Conservation (phyloP, 805 yeast genomes). For the Brettanomyces anomalus region DNA sequence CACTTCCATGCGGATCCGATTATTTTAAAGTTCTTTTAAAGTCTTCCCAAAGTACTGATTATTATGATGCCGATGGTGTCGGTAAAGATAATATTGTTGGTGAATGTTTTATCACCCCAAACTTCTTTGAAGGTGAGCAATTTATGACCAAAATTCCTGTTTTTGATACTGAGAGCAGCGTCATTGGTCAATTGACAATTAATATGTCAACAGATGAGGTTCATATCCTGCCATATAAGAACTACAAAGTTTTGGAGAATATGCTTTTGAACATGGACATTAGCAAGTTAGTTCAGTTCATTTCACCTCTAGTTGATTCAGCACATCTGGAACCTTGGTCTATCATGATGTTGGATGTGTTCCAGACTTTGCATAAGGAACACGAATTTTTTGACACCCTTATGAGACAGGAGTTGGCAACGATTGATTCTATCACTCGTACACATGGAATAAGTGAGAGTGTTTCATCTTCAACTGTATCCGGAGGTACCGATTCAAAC, state of each 20-base stretch:
- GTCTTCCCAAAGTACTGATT: slow-evolving; percentile 7
- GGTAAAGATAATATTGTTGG: slow-evolving; percentile 39
- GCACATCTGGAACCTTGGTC: slow-evolving; percentile 45
- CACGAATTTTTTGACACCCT: slow-evolving; percentile 65
- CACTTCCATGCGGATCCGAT: slow-evolving; percentile 47
- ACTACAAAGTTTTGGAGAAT: slow-evolving; percentile 54
- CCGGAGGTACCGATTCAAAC: slow-evolving; percentile 4
- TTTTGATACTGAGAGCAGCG: slow-evolving; percentile 20
- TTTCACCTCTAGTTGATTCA: slow-evolving; percentile 25
- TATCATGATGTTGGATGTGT: slow-evolving; percentile 58
- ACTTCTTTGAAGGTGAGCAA: slow-evolving; percentile 29
- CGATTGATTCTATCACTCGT: slow-evolving; percentile 36
- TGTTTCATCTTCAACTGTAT: neutral
- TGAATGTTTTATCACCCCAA: slow-evolving; percentile 44
- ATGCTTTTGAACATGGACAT: slow-evolving; percentile 48
- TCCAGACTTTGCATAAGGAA: slow-evolving; percentile 60
- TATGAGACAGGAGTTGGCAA: slow-evolving; percentile 55
- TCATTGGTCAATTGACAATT: slow-evolving; percentile 50
- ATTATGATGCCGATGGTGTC: slow-evolving; percentile 10
- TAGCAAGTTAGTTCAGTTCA: slow-evolving; percentile 41
- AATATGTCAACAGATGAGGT: slow-evolving; percentile 42
- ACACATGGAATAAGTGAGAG: slow-evolving; percentile 30
- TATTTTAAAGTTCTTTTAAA: slow-evolving; percentile 41
- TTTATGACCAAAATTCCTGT: slow-evolving; percentile 14
- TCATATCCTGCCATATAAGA: slow-evolving; percentile 49